A percentile compares a stretch with the other conserved stretches of the same genome.
Evolutionary conservation across 768 basidiomycete genomes (phyloP).

Genomic region (Collybiopsis luxurians): DNA sequence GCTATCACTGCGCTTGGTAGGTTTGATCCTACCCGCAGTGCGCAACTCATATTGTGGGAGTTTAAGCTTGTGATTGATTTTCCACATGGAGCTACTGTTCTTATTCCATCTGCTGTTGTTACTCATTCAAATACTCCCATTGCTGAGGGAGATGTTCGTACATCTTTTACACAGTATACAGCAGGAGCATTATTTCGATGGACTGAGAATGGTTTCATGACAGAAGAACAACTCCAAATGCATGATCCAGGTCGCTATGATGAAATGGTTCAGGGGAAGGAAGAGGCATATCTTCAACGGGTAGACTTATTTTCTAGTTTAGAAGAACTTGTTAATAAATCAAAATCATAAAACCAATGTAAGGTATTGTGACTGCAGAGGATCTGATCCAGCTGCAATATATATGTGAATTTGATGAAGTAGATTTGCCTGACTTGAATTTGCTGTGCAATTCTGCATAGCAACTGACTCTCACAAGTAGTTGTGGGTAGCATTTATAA

Average conservation of each 20-base stretch:
- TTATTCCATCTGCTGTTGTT: constrained; percentile 15
- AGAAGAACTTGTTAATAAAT: neutral
- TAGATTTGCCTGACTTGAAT: too few relatives aligned
- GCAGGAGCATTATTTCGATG: constrained; percentile 12
- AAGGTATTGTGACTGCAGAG: too few relatives aligned
- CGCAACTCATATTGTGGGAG: constrained; percentile 12
- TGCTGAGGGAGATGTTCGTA: neutral
- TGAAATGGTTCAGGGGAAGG: neutral
- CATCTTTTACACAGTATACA: constrained; percentile 16
- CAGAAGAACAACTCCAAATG: neutral
- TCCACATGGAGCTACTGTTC: constrained; percentile 10
- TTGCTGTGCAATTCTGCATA: too few relatives aligned
- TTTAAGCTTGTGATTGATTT: constrained; percentile 12
- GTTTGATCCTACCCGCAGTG: neutral
- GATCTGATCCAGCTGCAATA: too few relatives aligned
- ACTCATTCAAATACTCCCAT: constrained; percentile 13
- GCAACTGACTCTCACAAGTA: too few relatives aligned
- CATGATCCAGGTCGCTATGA: neutral
- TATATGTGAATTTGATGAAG: too few relatives aligned
- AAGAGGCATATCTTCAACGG: neutral
- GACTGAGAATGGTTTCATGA: neutral
- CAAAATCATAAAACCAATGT: too few relatives aligned
- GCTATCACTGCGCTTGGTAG: constrained; percentile 17
- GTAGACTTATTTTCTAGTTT: neutral
- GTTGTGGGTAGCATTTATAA: too few relatives aligned